phyloP scores from a whole-genome alignment of 2,329 filamentous ascomycete species.

The Phialemonium atrogriseum region DNA sequence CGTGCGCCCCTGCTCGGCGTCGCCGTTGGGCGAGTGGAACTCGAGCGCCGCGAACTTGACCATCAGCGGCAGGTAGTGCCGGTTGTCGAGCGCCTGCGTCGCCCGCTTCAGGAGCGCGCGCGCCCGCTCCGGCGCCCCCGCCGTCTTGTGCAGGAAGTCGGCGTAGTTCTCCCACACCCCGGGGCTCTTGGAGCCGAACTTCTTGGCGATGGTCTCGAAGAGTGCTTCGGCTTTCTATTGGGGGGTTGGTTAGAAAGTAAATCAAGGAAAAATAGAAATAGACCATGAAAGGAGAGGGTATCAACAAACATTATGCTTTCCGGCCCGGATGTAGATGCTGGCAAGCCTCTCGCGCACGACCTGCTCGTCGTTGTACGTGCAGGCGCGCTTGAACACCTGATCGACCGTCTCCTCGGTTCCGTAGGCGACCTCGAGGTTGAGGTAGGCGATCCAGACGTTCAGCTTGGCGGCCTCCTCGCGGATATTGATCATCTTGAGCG shows the following conservation, averaged over 20 bases:
- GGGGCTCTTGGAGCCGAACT: constrained; percentile 72
- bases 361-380: constrained; percentile 86
- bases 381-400: constrained; percentile 82
- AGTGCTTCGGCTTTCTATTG: constrained; percentile 75
- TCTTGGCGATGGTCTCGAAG: constrained; percentile 81
- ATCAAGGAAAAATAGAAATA: neutral
- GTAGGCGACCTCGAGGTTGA: constrained; percentile 91
- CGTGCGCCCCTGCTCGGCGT: constrained; percentile 85
- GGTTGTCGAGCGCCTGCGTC: constrained; percentile 68
- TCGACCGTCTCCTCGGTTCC: constrained; percentile 76
- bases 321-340: constrained; percentile 90
- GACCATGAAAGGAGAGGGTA: constrained; percentile 1
- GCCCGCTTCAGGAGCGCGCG: constrained; percentile 75
- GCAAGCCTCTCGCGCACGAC: constrained; percentile 84
- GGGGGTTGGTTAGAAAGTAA: neutral
- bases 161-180: constrained; percentile 93
- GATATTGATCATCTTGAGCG: constrained; percentile 83
- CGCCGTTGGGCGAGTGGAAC: constrained; percentile 74
- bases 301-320: constrained; percentile 60
- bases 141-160: constrained; percentile 75
- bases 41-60: constrained; percentile 87
- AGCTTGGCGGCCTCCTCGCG: constrained; percentile 87
- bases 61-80: constrained; percentile 64
- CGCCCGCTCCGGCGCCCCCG: constrained; percentile 61
- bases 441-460: constrained; percentile 88